These are phyloP conservation scores for Boletus reticuloceps DNA, from an alignment of 768 basidiomycete genomes.

Conservation along the genomic window DNA sequence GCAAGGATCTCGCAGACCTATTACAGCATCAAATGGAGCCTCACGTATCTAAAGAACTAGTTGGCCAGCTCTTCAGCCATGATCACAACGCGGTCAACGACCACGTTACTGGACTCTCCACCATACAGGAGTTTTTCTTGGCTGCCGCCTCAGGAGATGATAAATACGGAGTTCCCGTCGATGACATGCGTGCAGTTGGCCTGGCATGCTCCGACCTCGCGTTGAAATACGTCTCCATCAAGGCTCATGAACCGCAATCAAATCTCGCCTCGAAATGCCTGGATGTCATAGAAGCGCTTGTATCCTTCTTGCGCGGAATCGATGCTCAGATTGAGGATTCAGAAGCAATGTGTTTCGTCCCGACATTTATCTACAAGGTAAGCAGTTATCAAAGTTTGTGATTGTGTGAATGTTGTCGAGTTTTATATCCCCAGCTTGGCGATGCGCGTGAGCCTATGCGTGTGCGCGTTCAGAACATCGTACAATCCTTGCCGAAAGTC, in stretches of 20 bases:
- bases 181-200: slow-evolving; percentile 59
- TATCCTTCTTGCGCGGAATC: slow-evolving; percentile 69
- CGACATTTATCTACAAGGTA: slow-evolving; percentile 88
- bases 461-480: slow-evolving; percentile 74
- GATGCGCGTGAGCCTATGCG: slow-evolving; percentile 86
- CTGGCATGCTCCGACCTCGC: slow-evolving; percentile 88
- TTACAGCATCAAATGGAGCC: slow-evolving; percentile 92
- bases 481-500: slow-evolving; percentile 82
- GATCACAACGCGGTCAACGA: slow-evolving; percentile 97
- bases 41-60: slow-evolving; percentile 70
- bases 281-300: slow-evolving; percentile 77
- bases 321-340: slow-evolving; percentile 80
- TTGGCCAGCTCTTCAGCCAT: slow-evolving; percentile 83
- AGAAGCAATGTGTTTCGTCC: slow-evolving; percentile 86
- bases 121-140: slow-evolving; percentile 73
- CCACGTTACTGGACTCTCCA: slow-evolving; percentile 72
- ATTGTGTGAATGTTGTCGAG: neutral
- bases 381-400: neutral
- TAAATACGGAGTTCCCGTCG: slow-evolving; percentile 41
- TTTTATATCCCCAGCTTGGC: slow-evolving; percentile 62
- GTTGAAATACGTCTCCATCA: slow-evolving; percentile 91
- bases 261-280: slow-evolving; percentile 85
- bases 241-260: slow-evolving; percentile 86
- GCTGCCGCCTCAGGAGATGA: slow-evolving; percentile 56
- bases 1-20: slow-evolving; percentile 84